Evolutionary conservation across 75 land plant species (phyloP), one percentile per base, ranked within the genome.

Genomic region (Pseudotsuga menziesii): DNA sequence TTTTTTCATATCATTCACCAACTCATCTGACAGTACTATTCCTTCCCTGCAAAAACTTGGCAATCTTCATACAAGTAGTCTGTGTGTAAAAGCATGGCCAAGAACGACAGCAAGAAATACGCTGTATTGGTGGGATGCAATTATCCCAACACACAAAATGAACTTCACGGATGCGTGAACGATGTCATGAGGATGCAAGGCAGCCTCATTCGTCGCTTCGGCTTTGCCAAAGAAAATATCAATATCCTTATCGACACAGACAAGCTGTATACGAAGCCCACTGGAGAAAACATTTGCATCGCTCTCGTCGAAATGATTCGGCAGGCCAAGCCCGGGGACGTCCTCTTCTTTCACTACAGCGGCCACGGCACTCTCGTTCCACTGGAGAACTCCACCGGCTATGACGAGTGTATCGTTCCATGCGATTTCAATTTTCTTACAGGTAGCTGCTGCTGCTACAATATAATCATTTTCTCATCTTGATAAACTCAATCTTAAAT

Each of bases 361-460:
- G 96, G 96, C 61, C 96, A 93, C 74, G 96, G 96, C 12, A 89
- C 93, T 2, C 82, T 66, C 23, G 71, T 92, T 44, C 91, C 91
- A 6, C 74, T 57, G 1, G 67, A 75, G 25, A 78, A 61, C 17
- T 48, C 61, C 27, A 29, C 70, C 16, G 78, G 72, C 13, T 56
- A 39, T 12, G 97, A 94, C 63, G 97, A 92, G 71, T 92, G 93
- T 63, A 92, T 94, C 77, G 92, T 92, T 2, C 97, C 97, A 35
- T 88, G 87, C 64, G 97, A 94, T 55, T 85, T 92, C 82, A 94
- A 92, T 72, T 85, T 94, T 17, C 85, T 94, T 58, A 94, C 92
- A 39, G 93, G 92, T 88, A 13, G 11, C 12, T 48, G 12, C 54
- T 48, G 2, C 12, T 48, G 0, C 12, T 11, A 48, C 9, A n/a